A percentile compares a stretch with the other conserved stretches of the same genome.
phyloP scores from a whole-genome alignment of 1,139 yeast species.

The Yamadazyma dendronema region DNA sequence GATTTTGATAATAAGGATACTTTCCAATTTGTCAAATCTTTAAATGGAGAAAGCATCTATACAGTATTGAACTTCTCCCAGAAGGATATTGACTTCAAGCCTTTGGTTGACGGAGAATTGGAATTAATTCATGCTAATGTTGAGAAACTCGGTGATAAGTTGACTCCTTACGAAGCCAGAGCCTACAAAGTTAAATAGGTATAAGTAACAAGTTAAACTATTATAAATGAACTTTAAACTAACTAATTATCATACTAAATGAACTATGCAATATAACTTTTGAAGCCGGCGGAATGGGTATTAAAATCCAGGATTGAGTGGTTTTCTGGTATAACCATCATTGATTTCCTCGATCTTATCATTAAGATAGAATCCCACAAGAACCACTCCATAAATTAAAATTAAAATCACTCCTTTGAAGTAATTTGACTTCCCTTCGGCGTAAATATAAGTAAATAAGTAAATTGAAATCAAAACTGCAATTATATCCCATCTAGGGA shows the following conservation, averaged over 20 bases:
- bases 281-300: neutral
- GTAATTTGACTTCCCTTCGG: conserved; percentile 95
- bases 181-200: conserved; percentile 23
- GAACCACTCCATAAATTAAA: conserved; percentile 71
- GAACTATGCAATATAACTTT: neutral
- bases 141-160: conserved; percentile 19
- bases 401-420: conserved; percentile 92
- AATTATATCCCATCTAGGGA: conserved; percentile 94
- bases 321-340: conserved; percentile 23
- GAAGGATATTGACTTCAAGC: conserved; percentile 28
- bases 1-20: conserved; percentile 15
- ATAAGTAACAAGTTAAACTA: too few relatives aligned
- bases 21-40: conserved; percentile 13
- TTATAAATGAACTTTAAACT: neutral
- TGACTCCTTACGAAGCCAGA: conserved; percentile 41
- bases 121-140: conserved; percentile 32
- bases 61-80: conserved; percentile 48
- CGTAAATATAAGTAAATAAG: conserved; percentile 88
- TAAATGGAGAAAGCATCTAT: conserved; percentile 23
- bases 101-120: conserved; percentile 25
- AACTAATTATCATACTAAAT: neutral
- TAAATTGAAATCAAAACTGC: conserved; percentile 85
- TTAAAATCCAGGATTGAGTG: neutral
- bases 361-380: conserved; percentile 79
- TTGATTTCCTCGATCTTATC: conserved; percentile 37